Base-by-base conservation (phyloP, 148 eudicot genomes). In the Amaranthus palmeri region DNA sequence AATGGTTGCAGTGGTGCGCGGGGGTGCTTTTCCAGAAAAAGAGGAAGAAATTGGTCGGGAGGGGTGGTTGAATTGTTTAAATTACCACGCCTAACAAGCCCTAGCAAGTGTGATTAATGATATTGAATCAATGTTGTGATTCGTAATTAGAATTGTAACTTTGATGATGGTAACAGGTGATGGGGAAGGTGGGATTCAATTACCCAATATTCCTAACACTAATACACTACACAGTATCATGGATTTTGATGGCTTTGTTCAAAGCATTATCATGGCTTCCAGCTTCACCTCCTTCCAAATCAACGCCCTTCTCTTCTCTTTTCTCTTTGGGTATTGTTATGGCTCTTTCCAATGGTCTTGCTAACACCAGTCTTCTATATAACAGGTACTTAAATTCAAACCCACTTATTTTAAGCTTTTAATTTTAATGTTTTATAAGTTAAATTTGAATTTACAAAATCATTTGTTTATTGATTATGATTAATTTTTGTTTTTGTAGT, bases 311-410 rank as follows among this genome's bases (percentile, higher is more conserved):
- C 68, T 90, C 93, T 12, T 86, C 91, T 17, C 82, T 92, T 9
- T 90, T 92, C 78, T 72, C 88, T 62, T 68, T 92, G 74, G 98
- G 98, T 7, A 86, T 76, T 69, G 98, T 92, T 36, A 92, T 92
- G 98, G 86, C 98, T 79, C 88, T 92, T 78, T 90, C 98, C 67
- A 88, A 88, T 83, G 98, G 98, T 67, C 87, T 92, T 69, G 98
- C 98, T 66, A 92, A 92, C 76, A 86, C 92, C 8, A 92, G 98
- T 69, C 83, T 92, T 11, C 76, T 88, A 61, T 87, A 90, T 71
- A 92, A 92, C 89, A 92, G 98, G 98, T 92, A 41, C 4, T 7
- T 14, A 2, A 25, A 25, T 6, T 10, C 59, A 57, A 45, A 2
- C 13, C 9, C n/a, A 9, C 2, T 60, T 43, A 41, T 60, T 3